A percentile compares a stretch with the other conserved stretches of the same genome.
Conservation (phyloP, 495 filamentous ascomycete genomes). For the Durotheca rogersii region DNA sequence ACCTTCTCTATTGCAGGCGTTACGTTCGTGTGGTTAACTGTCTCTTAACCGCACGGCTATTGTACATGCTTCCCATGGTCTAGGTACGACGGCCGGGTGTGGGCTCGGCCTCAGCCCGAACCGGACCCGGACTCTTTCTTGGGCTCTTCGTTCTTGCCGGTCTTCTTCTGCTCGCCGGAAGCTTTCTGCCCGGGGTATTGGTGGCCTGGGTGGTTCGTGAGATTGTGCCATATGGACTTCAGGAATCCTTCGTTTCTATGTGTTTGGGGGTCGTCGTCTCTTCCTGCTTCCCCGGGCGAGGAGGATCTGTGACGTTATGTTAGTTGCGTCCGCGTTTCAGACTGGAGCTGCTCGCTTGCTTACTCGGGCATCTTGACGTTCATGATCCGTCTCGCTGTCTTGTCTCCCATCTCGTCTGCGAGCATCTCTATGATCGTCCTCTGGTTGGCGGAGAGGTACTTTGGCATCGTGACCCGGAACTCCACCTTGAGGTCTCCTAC, state of each 20-base stretch:
- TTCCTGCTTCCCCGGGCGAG: slow-evolving; percentile 19
- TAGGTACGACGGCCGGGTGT: not conserved
- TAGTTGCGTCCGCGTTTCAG: not conserved
- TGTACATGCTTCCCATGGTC: slow-evolving; percentile 25
- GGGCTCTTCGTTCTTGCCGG: slow-evolving; percentile 45
- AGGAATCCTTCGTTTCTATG: slow-evolving; percentile 81
- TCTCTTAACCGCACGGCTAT: slow-evolving; percentile 14
- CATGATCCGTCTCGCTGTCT: slow-evolving; percentile 90
- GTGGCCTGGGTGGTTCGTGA: slow-evolving; percentile 72
- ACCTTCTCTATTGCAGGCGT: slow-evolving; percentile 22
- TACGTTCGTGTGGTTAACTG: slow-evolving; percentile 2
- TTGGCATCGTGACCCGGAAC: slow-evolving; percentile 93
- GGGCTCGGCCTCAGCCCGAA: slow-evolving; percentile 30
- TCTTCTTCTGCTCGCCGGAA: slow-evolving; percentile 28
- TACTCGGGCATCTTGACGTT: slow-evolving; percentile 47
- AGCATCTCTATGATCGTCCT: slow-evolving; percentile 90
- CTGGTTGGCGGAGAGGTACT: slow-evolving; percentile 85
- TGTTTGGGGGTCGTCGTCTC: slow-evolving; percentile 40
- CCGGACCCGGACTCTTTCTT: slow-evolving; percentile 63
- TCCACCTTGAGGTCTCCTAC: slow-evolving; percentile 88
- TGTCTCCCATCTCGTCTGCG: slow-evolving; percentile 90
- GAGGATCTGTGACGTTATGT: slow-evolving; percentile 11
- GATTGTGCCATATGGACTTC: slow-evolving; percentile 83
- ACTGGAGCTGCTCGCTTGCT: slow-evolving; percentile 7
- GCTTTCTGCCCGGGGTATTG: slow-evolving; percentile 38